phyloP scores from a whole-genome alignment of 495 filamentous ascomycete species.

The Evernia prunastri region DNA sequence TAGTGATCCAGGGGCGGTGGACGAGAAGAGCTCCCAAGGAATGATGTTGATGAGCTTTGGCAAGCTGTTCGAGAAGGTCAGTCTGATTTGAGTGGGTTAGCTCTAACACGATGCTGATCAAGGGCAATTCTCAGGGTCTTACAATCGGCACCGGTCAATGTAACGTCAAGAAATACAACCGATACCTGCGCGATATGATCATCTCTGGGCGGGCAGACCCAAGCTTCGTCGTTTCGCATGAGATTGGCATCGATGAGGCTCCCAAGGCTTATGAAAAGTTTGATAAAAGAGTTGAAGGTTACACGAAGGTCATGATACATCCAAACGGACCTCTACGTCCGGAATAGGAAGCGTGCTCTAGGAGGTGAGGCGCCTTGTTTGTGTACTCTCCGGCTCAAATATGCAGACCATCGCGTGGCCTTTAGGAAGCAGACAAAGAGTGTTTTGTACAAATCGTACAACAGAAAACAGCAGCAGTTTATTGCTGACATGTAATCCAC shows the following conservation, averaged over 20 bases:
- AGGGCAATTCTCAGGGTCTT: slow-evolving; percentile 34
- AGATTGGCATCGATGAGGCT: slow-evolving; percentile 49
- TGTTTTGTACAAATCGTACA: background rate
- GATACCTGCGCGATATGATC: slow-evolving; percentile 52
- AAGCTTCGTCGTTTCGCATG: slow-evolving; percentile 52
- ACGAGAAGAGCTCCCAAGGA: slow-evolving; percentile 42
- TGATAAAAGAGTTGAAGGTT: slow-evolving; percentile 42
- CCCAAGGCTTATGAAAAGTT: slow-evolving; percentile 46
- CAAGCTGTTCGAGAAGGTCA: slow-evolving; percentile 55
- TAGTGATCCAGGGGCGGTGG: slow-evolving; percentile 40
- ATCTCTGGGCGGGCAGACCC: slow-evolving; percentile 52
- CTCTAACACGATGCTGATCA: background rate
- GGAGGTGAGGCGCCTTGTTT: background rate
- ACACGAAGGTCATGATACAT: slow-evolving; percentile 41
- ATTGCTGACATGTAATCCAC: background rate
- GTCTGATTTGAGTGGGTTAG: background rate
- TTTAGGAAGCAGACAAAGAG: background rate
- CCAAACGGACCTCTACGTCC: slow-evolving; percentile 11
- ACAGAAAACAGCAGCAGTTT: background rate
- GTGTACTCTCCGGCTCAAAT: background rate
- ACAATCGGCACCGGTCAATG: slow-evolving; percentile 49
- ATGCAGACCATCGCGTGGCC: background rate
- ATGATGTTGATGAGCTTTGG: slow-evolving; percentile 54
- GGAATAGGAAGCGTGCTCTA: background rate
- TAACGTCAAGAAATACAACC: slow-evolving; percentile 56